Percentiles rank a stretch among this genome's conserved stretches.
These are phyloP conservation scores for Podaxis sp. DNA, from an alignment of 768 basidiomycete genomes.

Conservation along the genomic window DNA sequence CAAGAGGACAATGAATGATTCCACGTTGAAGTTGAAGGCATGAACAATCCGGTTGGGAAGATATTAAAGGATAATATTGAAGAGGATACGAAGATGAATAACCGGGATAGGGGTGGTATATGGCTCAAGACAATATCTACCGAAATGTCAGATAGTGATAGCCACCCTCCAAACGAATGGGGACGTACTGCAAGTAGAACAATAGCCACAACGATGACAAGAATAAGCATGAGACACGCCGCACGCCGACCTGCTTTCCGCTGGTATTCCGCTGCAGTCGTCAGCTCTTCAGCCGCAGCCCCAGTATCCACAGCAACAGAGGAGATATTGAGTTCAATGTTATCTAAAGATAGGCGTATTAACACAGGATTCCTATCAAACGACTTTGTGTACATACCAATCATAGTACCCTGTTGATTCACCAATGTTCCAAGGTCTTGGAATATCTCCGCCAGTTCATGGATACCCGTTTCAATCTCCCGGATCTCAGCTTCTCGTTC, in stretches of 20 bases:
- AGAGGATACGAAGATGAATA: neutral
- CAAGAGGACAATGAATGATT: neutral
- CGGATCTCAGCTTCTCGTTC: conserved; percentile 94
- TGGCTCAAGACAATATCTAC: conserved; percentile 6
- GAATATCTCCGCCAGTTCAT: conserved; percentile 95
- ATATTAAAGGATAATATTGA: neutral
- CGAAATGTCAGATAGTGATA: neutral
- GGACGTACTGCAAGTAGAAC: conserved; percentile 87
- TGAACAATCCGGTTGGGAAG: neutral
- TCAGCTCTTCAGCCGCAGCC: conserved; percentile 81
- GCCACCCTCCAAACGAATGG: neutral
- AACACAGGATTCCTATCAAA: neutral
- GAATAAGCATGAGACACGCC: conserved; percentile 83
- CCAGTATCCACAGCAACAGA: conserved; percentile 80
- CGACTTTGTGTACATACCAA: conserved; percentile 55
- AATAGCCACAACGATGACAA: conserved; percentile 81
- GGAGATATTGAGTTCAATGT: conserved; percentile 91
- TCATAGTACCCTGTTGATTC: conserved; percentile 89
- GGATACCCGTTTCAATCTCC: conserved; percentile 95
- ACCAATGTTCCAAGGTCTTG: conserved; percentile 93
- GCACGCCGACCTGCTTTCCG: conserved; percentile 89
- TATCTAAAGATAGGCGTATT: conserved; percentile 50
- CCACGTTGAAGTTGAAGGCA: neutral
- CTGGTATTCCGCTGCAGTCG: conserved; percentile 89
- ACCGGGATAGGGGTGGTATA: neutral